A percentile compares a stretch with the other conserved stretches of the same genome.
Conservation (phyloP, 192 early-diverging fungal genomes). For the Globomyces pollinis-pini region DNA sequence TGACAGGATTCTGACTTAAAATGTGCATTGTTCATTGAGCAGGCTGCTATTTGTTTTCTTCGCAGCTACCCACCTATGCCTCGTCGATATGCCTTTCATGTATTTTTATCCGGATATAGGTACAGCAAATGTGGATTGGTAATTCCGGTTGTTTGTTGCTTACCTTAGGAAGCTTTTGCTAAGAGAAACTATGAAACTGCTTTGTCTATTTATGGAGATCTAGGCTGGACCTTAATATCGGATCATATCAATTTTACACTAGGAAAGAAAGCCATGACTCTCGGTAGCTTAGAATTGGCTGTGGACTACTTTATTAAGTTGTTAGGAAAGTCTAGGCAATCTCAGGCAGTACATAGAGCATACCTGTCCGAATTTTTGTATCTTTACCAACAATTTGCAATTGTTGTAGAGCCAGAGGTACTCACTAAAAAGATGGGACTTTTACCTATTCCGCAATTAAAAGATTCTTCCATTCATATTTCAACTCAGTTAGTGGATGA, state of each 20-base stretch:
- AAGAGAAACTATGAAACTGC: slow-evolving; percentile 47
- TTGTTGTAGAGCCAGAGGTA: slow-evolving; percentile 23
- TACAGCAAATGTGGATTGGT: slow-evolving; percentile 74
- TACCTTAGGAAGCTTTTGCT: not conserved
- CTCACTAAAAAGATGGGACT: slow-evolving; percentile 38
- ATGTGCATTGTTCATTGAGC: slow-evolving; percentile 77
- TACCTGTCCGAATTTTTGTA: slow-evolving; percentile 72
- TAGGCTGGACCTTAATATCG: slow-evolving; percentile 69
- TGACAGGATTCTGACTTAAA: slow-evolving; percentile 65
- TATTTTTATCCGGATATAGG: slow-evolving; percentile 77
- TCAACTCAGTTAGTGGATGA: slow-evolving; percentile 8
- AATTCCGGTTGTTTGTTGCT: slow-evolving; percentile 11
- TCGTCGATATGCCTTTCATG: slow-evolving; percentile 84
- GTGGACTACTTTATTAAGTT: slow-evolving; percentile 72
- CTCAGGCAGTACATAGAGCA: slow-evolving; percentile 50
- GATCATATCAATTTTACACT: slow-evolving; percentile 86
- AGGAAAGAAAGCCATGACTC: slow-evolving; percentile 69
- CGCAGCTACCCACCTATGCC: slow-evolving; percentile 56
- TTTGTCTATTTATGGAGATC: slow-evolving; percentile 46
- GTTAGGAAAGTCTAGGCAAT: slow-evolving; percentile 59
- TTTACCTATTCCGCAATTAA: slow-evolving; percentile 49
- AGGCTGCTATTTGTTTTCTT: slow-evolving; percentile 77
- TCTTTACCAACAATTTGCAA: slow-evolving; percentile 47
- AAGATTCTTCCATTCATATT: slow-evolving; percentile 19
- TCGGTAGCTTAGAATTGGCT: slow-evolving; percentile 66